Percentiles rank a stretch among this genome's conserved stretches.
Conservation (phyloP, 148 eudicot species). For the Camellia japonica region DNA sequence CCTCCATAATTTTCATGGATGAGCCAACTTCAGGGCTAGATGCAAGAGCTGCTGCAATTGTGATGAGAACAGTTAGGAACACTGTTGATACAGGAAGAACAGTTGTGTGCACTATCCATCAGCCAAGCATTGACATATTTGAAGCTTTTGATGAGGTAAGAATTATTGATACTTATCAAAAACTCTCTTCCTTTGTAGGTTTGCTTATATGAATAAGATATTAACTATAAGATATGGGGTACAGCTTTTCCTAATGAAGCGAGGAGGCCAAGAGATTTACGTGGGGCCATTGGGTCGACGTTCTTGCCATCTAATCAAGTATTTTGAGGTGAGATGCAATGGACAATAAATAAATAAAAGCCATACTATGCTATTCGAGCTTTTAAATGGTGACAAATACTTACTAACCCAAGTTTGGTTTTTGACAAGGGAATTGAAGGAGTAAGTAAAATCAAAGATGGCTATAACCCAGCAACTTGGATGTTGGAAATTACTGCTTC, state of each 20-base stretch:
- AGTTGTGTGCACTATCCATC: slow-evolving; percentile 86
- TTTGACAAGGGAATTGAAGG: slow-evolving; percentile 53
- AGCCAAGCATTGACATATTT: slow-evolving; percentile 81
- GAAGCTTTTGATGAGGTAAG: slow-evolving; percentile 86
- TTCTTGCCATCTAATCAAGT: slow-evolving; percentile 57
- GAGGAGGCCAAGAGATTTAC: slow-evolving; percentile 80
- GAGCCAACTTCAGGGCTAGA: slow-evolving; percentile 90
- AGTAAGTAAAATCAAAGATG: slow-evolving; percentile 49
- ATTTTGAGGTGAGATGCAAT: slow-evolving; percentile 58
- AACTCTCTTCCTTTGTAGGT: neutral
- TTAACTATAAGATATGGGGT: neutral
- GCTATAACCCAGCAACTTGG: slow-evolving; percentile 76
- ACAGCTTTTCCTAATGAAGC: slow-evolving; percentile 67
- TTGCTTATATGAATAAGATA: neutral
- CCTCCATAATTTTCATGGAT: slow-evolving; percentile 86
- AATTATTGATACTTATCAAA: neutral
- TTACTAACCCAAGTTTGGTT: neutral
- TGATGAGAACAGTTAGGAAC: slow-evolving; percentile 82
- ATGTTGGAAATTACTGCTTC: slow-evolving; percentile 66
- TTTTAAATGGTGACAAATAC: neutral
- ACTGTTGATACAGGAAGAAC: slow-evolving; percentile 86
- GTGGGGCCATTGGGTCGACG: slow-evolving; percentile 69
- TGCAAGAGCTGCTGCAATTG: slow-evolving; percentile 86
- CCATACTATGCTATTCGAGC: neutral
- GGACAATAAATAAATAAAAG: neutral